phyloP scores from a whole-genome alignment of 192 early-diverging fungal genomes.

The Linnemannia elongata region DNA sequence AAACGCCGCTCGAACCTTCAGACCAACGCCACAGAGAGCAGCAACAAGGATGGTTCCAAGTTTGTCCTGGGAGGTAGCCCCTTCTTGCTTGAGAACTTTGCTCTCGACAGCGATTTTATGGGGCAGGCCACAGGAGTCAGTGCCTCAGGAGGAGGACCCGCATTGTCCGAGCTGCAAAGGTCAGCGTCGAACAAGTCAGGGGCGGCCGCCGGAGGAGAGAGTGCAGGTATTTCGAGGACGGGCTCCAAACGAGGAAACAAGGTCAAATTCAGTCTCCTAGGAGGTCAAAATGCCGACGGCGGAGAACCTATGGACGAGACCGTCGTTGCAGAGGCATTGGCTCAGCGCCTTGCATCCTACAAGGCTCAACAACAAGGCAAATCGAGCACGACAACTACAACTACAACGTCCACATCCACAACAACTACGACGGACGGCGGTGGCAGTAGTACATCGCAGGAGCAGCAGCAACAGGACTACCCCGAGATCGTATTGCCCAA shows the following conservation, averaged over 20 bases:
- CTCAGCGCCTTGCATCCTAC: conserved; percentile 40
- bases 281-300: neutral
- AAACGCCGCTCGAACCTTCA: conserved; percentile 28
- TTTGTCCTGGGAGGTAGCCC: conserved; percentile 5
- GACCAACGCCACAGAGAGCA: neutral
- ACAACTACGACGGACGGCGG: neutral
- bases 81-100: conserved; percentile 27
- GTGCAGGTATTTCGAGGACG: neutral
- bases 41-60: conserved; percentile 4
- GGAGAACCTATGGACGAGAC: conserved; percentile 27
- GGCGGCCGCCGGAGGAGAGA: neutral
- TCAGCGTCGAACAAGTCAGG: conserved; percentile 13
- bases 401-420: neutral
- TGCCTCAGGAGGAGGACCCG: neutral
- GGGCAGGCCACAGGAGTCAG: neutral
- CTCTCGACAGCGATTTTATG: conserved; percentile 35
- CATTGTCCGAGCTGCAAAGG: neutral
- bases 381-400: neutral
- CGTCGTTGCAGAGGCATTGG: conserved; percentile 29
- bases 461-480: neutral
- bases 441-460: neutral
- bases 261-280: conserved; percentile 22
- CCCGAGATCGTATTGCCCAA: conserved; percentile 37
- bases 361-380: conserved; percentile 37
- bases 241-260: conserved; percentile 38